Evolutionary conservation across 441 rosid genomes (phyloP).

Genomic region (Metrosideros polymorpha): DNA sequence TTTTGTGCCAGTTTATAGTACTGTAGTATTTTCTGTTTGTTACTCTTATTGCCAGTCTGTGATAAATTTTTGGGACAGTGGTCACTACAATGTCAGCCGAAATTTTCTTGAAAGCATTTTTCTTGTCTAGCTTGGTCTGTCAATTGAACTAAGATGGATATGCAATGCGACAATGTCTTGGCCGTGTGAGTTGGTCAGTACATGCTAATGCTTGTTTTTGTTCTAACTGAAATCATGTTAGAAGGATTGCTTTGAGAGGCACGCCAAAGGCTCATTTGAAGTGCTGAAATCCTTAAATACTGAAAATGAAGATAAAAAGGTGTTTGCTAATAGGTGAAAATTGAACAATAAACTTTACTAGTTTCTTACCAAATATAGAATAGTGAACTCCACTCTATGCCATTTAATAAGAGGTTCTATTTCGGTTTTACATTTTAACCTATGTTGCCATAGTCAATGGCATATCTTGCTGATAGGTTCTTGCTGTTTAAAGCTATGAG

Average conservation of each 20-base stretch:
- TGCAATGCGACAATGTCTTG: neutral
- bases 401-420: neutral
- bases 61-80: neutral
- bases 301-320: no score
- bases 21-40: neutral
- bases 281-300: neutral
- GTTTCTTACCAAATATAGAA: neutral
- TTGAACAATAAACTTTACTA: neutral
- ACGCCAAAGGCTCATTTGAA: neutral
- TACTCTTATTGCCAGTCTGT: neutral
- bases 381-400: neutral
- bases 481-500: neutral
- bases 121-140: neutral
- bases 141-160: neutral
- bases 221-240: neutral
- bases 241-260: neutral
- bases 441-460: neutral
- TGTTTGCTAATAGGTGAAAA: neutral
- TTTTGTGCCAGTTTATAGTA: neutral
- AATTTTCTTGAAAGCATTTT: neutral
- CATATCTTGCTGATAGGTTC: neutral
- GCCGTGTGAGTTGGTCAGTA: neutral
- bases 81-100: neutral
- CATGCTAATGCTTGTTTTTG: neutral
- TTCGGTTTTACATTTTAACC: neutral